phyloP scores from a whole-genome alignment of 495 filamentous ascomycete species.

The Pseudoneurospora amorphoporcata region DNA sequence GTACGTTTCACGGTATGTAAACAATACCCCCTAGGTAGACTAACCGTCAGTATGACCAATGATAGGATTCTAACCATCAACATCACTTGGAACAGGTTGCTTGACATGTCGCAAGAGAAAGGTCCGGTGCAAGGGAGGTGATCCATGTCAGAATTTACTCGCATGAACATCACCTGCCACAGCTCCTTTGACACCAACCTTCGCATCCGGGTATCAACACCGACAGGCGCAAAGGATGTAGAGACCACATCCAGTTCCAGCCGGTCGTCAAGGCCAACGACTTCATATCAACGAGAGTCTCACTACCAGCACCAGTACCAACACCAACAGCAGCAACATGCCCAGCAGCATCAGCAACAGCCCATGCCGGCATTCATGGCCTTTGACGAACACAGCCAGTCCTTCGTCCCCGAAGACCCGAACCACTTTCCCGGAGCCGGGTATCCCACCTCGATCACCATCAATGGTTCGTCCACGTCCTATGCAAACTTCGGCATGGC shows the following conservation, averaged over 20 bases:
- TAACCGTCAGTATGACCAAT: no score
- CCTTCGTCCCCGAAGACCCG: slow-evolving; percentile 3
- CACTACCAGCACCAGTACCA: neutral
- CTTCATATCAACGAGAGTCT: neutral
- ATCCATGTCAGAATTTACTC: slow-evolving; percentile 23
- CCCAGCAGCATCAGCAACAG: neutral
- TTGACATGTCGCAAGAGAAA: slow-evolving; percentile 29
- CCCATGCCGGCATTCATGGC: neutral
- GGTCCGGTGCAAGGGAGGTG: slow-evolving; percentile 25
- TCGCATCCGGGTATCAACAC: slow-evolving; percentile 18
- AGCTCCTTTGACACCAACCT: slow-evolving; percentile 29
- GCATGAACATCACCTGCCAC: slow-evolving; percentile 26
- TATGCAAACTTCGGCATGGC: neutral
- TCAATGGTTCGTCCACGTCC: neutral
- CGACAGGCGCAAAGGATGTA: slow-evolving; percentile 18
- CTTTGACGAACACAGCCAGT: slow-evolving; percentile 1
- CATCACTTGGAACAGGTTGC: slow-evolving; percentile 13
- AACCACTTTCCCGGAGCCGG: neutral
- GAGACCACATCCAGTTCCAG: slow-evolving; percentile 7
- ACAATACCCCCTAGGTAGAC: neutral
- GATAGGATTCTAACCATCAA: neutral
- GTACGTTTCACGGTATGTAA: slow-evolving; percentile 23
- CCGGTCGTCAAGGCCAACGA: neutral
- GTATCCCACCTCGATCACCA: neutral
- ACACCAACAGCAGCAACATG: neutral